A percentile compares a stretch with the other conserved stretches of the same genome.
Evolutionary conservation across 495 filamentous ascomycete species (phyloP).

Genomic region (Neurospora sp.): DNA sequence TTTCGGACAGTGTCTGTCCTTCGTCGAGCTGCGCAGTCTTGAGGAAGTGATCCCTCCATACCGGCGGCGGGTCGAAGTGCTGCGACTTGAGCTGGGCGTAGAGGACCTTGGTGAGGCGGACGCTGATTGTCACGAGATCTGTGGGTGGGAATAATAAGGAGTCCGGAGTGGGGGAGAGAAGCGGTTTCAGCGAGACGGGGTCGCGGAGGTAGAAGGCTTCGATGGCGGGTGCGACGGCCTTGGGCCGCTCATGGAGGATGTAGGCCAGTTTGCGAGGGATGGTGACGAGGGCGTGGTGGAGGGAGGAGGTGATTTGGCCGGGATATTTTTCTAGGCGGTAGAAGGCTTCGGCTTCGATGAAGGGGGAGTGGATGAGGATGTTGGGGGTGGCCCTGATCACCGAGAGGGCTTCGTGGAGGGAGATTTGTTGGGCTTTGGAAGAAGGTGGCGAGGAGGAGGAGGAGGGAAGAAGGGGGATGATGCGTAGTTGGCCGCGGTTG

Average conservation of each 20-base stretch:
- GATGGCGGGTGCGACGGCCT: conserved; percentile 67
- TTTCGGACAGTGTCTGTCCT: not conserved
- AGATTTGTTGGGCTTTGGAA: conserved; percentile 34
- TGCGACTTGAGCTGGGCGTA: conserved; percentile 91
- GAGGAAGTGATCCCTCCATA: conserved; percentile 41
- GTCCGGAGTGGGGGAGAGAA: conserved; percentile 37
- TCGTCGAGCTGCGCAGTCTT: conserved; percentile 6
- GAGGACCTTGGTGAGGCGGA: conserved; percentile 75
- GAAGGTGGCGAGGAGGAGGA: conserved; percentile 2
- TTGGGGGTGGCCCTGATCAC: conserved; percentile 44
- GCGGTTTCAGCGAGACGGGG: conserved; percentile 61
- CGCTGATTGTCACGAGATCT: conserved; percentile 69
- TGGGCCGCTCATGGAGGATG: conserved; percentile 61
- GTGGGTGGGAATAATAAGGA: conserved; percentile 52
- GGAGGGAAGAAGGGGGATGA: conserved; percentile 49
- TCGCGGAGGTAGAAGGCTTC: conserved; percentile 93
- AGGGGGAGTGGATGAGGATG: conserved; percentile 50
- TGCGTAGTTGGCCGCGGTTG: conserved; percentile 57
- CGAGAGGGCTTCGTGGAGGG: conserved; percentile 47
- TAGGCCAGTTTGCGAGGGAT: conserved; percentile 79
- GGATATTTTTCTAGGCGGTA: conserved; percentile 80
- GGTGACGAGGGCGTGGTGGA: conserved; percentile 60
- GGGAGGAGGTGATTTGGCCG: conserved; percentile 51
- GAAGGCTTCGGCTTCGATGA: conserved; percentile 83
- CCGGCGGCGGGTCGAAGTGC: conserved; percentile 58